Evolutionary conservation across 257 asterid species (phyloP).

Genomic region (Fraxinus cuspidata): DNA sequence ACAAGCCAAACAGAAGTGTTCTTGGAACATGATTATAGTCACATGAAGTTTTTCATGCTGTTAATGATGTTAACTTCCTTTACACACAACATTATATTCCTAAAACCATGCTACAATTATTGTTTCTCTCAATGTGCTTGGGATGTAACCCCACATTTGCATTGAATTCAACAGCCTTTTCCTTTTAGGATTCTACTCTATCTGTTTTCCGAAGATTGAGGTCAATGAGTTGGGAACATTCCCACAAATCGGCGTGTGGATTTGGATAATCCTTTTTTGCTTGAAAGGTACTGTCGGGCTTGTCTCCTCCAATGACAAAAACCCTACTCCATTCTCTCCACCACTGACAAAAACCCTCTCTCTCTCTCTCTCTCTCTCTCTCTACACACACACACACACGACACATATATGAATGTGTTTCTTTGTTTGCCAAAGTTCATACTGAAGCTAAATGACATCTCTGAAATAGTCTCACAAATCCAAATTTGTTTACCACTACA

Average conservation of each 20-base stretch:
- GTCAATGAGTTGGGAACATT: slow-evolving; percentile 13
- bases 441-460: neutral
- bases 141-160: neutral
- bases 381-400: too few species aligned
- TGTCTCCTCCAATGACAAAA: slow-evolving; percentile 4
- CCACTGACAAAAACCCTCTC: neutral
- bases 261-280: slow-evolving; percentile 3
- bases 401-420: neutral
- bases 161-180: slow-evolving; percentile 20
- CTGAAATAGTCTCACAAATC: neutral
- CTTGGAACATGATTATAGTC: slow-evolving; percentile 29
- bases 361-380: neutral
- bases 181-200: slow-evolving; percentile 25
- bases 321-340: neutral
- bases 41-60: slow-evolving; percentile 43
- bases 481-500: neutral
- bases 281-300: slow-evolving; percentile 28
- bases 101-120: slow-evolving; percentile 28
- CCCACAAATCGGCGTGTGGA: slow-evolving; percentile 22
- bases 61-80: slow-evolving; percentile 56
- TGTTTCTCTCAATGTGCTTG: slow-evolving; percentile 7
- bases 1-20: neutral
- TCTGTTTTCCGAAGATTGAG: slow-evolving; percentile 21
- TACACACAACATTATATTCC: slow-evolving; percentile 31
- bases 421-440: neutral